Evolutionary conservation across 148 eudicot genomes (phyloP).

Genomic region (Spergularia marina): DNA sequence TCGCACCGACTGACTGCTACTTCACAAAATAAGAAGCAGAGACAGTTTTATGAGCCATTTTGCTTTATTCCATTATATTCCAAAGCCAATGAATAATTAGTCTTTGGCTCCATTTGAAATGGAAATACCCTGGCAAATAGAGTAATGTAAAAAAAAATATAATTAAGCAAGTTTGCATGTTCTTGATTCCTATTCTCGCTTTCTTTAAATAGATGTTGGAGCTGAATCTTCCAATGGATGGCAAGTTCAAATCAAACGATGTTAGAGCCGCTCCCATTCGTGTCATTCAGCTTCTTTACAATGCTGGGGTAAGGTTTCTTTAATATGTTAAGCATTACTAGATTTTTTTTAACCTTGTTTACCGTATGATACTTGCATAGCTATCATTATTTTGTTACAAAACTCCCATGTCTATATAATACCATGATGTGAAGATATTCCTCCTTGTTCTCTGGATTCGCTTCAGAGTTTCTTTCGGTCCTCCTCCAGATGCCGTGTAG

Average conservation of each 20-base stretch:
- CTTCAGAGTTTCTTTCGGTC: background rate
- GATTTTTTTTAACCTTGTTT: background rate
- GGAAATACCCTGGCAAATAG: background rate
- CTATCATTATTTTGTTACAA: background rate
- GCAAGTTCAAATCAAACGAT: conserved; percentile 70
- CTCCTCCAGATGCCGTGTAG: background rate
- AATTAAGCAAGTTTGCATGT: conserved; percentile 6
- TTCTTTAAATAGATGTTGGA: conserved; percentile 61
- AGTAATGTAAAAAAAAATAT: background rate
- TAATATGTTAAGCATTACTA: background rate
- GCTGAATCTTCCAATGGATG: conserved; percentile 91
- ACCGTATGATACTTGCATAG: background rate
- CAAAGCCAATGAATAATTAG: too few relatives aligned
- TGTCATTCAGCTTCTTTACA: conserved; percentile 81
- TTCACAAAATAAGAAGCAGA: too few relatives aligned
- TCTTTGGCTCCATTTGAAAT: too few relatives aligned
- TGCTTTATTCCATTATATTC: too few relatives aligned
- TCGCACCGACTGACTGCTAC: too few relatives aligned
- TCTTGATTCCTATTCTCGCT: background rate
- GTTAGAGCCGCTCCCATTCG: conserved; percentile 91
- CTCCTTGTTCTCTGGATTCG: background rate
- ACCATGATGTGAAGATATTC: background rate
- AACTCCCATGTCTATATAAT: background rate
- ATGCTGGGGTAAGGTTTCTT: conserved; percentile 74
- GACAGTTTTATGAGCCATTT: too few relatives aligned